A percentile compares a stretch with the other conserved stretches of the same genome.
These are phyloP conservation scores for Dactylella cylindrospora DNA, from an alignment of 2,329 filamentous ascomycete genomes.

Conservation along the genomic window DNA sequence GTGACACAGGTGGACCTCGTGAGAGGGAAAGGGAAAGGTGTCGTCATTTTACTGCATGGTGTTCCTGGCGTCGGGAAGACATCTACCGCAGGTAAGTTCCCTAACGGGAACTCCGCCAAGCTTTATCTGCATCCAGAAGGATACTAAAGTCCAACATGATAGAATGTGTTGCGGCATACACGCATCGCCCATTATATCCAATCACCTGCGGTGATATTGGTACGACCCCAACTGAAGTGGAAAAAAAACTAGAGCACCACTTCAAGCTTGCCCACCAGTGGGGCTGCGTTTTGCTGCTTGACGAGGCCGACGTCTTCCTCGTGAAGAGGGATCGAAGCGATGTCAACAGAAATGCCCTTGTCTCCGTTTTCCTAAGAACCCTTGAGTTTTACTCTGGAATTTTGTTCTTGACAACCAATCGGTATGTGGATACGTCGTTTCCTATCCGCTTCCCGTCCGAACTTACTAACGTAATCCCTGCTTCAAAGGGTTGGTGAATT, in stretches of 20 bases:
- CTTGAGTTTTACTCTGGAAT: constrained; percentile 49
- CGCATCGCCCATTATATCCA: constrained; percentile 55
- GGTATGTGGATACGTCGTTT: no score
- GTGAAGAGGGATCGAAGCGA: constrained; percentile 43
- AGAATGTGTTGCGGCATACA: constrained; percentile 32
- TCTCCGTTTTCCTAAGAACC: constrained; percentile 47
- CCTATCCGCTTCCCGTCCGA: no score
- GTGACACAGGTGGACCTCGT: no score
- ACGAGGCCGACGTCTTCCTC: constrained; percentile 50
- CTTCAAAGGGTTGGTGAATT: constrained; percentile 55
- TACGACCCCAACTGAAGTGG: constrained; percentile 54
- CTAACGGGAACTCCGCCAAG: constrained; percentile 51
- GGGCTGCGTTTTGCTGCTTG: constrained; percentile 53
- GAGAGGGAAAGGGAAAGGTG: constrained; percentile 55
- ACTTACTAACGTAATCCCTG: no score
- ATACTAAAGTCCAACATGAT: no score
- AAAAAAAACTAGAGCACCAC: constrained; percentile 56
- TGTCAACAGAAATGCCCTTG: constrained; percentile 47
- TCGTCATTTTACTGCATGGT: constrained; percentile 57
- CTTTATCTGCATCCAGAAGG: background rate
- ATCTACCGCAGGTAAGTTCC: constrained; percentile 55
- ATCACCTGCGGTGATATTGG: constrained; percentile 59
- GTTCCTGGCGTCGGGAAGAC: constrained; percentile 59
- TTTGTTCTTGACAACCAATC: constrained; percentile 48
- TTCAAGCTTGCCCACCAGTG: constrained; percentile 58